phyloP scores from a whole-genome alignment of 169 alveolate species.

The Eimeria praecox region DNA sequence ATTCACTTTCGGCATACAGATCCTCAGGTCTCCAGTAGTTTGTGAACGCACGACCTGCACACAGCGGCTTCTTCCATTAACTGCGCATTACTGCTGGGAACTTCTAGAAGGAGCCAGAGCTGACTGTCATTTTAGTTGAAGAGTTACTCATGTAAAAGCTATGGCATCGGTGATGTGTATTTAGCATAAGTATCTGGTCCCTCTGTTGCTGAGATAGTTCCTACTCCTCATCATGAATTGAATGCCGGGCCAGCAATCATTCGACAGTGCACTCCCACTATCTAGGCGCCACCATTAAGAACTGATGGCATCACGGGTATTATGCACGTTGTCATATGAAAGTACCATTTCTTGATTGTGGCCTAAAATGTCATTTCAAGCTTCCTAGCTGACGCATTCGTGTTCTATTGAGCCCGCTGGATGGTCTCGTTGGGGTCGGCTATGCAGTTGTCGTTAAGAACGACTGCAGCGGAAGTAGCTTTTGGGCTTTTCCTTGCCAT shows the following conservation, averaged over 20 bases:
- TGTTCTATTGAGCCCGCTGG: background rate
- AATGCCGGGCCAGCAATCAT: background rate
- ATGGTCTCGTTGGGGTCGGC: background rate
- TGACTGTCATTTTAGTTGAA: background rate
- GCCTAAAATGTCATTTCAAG: background rate
- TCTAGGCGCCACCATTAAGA: background rate
- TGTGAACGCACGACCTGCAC: slow-evolving; percentile 44
- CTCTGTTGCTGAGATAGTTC: background rate
- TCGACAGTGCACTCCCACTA: background rate
- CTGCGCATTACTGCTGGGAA: background rate
- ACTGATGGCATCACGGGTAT: background rate
- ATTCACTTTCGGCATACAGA: slow-evolving; percentile 31
- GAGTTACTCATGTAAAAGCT: background rate
- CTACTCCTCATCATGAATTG: background rate
- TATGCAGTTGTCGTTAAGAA: no score
- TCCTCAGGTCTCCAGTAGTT: slow-evolving; percentile 67
- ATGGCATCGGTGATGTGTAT: background rate
- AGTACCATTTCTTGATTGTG: background rate
- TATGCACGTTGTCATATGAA: background rate
- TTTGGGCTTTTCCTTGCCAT: background rate
- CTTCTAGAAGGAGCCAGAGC: no score
- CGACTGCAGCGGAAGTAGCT: background rate
- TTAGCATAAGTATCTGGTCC: background rate
- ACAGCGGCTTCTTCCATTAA: background rate
- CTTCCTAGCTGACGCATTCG: background rate